Percentiles rank a stretch among this genome's conserved stretches.
Conservation (phyloP, 2,329 filamentous ascomycete species). For the Exophiala spinifera region DNA sequence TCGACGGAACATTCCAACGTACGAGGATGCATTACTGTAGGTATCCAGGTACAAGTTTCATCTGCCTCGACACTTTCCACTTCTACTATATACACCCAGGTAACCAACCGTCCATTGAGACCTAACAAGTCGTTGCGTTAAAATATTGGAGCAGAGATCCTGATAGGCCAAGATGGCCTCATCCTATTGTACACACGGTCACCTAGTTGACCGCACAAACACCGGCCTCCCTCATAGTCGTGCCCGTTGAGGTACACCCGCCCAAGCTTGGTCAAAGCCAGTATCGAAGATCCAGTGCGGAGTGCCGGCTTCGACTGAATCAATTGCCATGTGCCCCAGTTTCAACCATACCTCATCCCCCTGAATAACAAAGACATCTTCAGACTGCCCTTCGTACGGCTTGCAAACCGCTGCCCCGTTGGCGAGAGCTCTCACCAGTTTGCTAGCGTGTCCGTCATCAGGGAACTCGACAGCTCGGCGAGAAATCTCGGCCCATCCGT, state of each 20-base stretch:
- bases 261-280: conserved; percentile 45
- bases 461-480: conserved; percentile 43
- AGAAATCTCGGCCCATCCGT: conserved; percentile 46
- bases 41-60: no score
- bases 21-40: no score
- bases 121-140: no score
- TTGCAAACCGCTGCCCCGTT: conserved; percentile 57
- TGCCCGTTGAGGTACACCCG: conserved; percentile 27
- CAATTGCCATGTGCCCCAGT: conserved; percentile 43
- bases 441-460: conserved; percentile 81
- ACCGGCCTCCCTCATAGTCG: conserved; percentile 10
- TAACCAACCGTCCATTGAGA: no score
- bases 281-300: conserved; percentile 39
- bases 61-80: no score
- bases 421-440: conserved; percentile 68
- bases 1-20: no score
- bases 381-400: conserved; percentile 34
- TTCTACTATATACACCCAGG: no score
- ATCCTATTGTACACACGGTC: neutral
- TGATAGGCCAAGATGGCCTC: neutral
- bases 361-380: conserved; percentile 36
- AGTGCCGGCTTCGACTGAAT: conserved; percentile 31
- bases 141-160: no score
- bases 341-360: conserved; percentile 44
- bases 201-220: no score